Percentiles rank a stretch among this genome's conserved stretches.
phyloP scores from a whole-genome alignment of 2,329 filamentous ascomycete genomes.

The Exutisphaerella laricina region DNA sequence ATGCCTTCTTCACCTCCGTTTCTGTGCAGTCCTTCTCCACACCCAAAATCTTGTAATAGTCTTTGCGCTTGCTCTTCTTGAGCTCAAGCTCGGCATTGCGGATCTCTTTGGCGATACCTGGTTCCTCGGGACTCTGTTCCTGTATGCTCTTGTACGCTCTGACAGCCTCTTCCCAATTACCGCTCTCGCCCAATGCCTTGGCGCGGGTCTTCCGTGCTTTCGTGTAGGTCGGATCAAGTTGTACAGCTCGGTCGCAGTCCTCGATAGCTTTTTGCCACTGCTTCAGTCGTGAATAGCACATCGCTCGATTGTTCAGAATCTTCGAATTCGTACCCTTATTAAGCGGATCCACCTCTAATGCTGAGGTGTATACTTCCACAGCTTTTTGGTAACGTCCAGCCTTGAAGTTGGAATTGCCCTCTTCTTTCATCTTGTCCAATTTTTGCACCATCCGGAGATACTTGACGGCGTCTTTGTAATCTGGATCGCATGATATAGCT shows the following conservation, averaged over 20 bases:
- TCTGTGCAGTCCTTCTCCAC: constrained; percentile 81
- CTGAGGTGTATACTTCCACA: constrained; percentile 76
- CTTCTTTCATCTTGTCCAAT: constrained; percentile 86
- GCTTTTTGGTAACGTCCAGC: constrained; percentile 71
- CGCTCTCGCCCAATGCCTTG: constrained; percentile 77
- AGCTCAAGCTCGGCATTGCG: constrained; percentile 87
- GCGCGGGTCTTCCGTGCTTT: constrained; percentile 94
- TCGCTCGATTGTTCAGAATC: constrained; percentile 85
- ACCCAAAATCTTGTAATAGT: constrained; percentile 97
- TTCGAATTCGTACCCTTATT: constrained; percentile 95
- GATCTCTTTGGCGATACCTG: constrained; percentile 74
- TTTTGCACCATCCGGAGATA: constrained; percentile 87
- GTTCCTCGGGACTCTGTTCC: constrained; percentile 77
- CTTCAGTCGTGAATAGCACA: constrained; percentile 78
- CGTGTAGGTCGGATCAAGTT: constrained; percentile 74
- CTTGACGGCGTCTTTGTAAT: constrained; percentile 82
- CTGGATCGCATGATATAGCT: constrained; percentile 83
- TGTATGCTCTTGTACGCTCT: constrained; percentile 82
- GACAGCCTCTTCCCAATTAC: constrained; percentile 87
- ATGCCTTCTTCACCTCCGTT: constrained; percentile 88
- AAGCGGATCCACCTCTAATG: constrained; percentile 74
- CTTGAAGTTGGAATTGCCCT: constrained; percentile 89
- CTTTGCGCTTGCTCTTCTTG: constrained; percentile 96
- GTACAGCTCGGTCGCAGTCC: constrained; percentile 79
- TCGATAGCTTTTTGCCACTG: constrained; percentile 73